Evolutionary conservation across 805 yeast species (phyloP), one percentile per base, ranked within the genome.

Genomic region (Candida morakotiae): DNA sequence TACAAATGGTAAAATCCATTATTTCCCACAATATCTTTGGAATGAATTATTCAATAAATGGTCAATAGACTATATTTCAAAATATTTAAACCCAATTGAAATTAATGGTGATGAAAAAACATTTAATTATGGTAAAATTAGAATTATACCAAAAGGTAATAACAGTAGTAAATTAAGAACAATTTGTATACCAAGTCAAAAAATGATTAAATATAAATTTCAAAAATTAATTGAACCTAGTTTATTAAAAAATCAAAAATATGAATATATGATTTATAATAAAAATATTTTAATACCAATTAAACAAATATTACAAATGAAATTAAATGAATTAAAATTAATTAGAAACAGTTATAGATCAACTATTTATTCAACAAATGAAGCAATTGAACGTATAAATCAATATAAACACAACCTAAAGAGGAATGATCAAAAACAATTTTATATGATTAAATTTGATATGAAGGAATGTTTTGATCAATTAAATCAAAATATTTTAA

Each of bases 391-490:
- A 0, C 42, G 49, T 3, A 42, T 83, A 0, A 40, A 53, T 5
- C 25, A 46, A 0, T 84, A 66, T 47, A 73, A 67, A 37, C 22
- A 0, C 44, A 53, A 9, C n/a, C n/a, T n/a, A n/a, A n/a, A n/a
- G n/a, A 32, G 2, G 3, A 14, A 13, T 32, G 32, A 69, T 3
- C 77, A 77, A 0, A 34, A 45, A 1, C n/a, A n/a, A n/a, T 44
- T 80, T 0, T 73, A 64, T 49, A 73, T 73, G 11, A 63, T 83
- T 18, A 86, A 84, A 46, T 83, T 87, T 55, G 98, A 89, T 54
- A 77, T 85, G 44, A 71, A 69, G 38, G 71, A 80, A 3, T 87
- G 96, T 39, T 89, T 78, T 54, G 97, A 91, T 49, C 73, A 79
- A 2, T 62, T 88, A 13, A 79, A 84, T 11, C 74, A 72, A 31